Evolutionary conservation across 495 filamentous ascomycete genomes (phyloP).

Genomic region (Apiosordaria backusii): DNA sequence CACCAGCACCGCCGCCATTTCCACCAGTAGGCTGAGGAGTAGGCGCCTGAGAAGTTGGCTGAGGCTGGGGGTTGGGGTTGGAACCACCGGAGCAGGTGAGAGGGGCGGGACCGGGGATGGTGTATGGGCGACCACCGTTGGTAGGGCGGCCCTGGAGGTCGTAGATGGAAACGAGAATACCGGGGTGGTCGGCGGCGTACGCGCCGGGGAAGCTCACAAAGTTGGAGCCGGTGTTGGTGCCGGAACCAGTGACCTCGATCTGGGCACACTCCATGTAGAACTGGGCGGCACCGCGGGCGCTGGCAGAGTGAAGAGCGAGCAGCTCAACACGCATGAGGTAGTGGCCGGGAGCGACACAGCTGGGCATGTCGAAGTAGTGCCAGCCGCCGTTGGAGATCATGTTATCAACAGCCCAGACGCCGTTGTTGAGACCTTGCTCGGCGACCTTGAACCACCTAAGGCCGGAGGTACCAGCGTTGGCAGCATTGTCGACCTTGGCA

Average conservation of each 20-base stretch:
- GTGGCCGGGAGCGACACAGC: conserved; percentile 44
- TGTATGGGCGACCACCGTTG: conserved; percentile 39
- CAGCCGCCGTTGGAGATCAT: conserved; percentile 37
- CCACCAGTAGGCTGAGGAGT: conserved; percentile 1
- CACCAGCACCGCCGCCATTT: conserved; percentile 5
- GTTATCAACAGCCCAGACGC: conserved; percentile 23
- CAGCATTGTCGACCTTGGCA: conserved; percentile 47
- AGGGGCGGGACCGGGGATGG: conserved; percentile 39
- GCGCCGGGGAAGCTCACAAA: conserved; percentile 49
- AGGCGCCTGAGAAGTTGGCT: conserved; percentile 4
- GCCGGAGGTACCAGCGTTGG: conserved; percentile 35
- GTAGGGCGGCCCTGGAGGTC: conserved; percentile 33
- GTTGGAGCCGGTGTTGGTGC: conserved; percentile 35
- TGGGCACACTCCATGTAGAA: conserved; percentile 50
- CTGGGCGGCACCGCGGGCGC: conserved; percentile 42
- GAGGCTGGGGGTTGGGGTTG: conserved; percentile 15
- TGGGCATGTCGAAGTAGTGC: conserved; percentile 47
- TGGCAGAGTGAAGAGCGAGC: conserved; percentile 48
- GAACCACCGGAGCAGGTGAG: conserved; percentile 30
- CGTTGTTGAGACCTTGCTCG: conserved; percentile 40
- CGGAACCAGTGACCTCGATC: conserved; percentile 50
- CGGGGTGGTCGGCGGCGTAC: conserved; percentile 46
- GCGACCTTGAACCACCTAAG: conserved; percentile 47
- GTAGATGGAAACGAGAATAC: conserved; percentile 45
- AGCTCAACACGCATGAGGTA: conserved; percentile 54